Percentiles rank a stretch among this genome's conserved stretches.
phyloP scores from a whole-genome alignment of 2,329 filamentous ascomycete genomes.

The Nemania sp. region DNA sequence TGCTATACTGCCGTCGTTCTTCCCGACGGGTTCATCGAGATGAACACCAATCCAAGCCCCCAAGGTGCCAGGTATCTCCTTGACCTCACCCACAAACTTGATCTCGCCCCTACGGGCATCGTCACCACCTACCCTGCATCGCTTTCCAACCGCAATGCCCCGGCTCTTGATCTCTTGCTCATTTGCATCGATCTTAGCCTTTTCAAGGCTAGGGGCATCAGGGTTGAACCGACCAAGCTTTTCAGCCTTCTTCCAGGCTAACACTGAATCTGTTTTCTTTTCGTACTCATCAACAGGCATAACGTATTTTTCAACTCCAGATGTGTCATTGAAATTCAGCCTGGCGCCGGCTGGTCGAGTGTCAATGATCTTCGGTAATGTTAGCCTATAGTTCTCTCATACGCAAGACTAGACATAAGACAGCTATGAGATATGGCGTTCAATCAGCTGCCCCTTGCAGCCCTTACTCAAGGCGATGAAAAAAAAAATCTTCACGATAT shows the following conservation, averaged over 20 bases:
- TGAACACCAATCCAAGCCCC: slow-evolving; percentile 79
- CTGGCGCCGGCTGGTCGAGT: slow-evolving; percentile 80
- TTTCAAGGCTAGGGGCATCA: slow-evolving; percentile 77
- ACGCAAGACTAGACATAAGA: background rate
- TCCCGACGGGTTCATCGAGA: slow-evolving; percentile 83
- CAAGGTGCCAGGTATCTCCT: slow-evolving; percentile 75
- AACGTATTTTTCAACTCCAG: slow-evolving; percentile 87
- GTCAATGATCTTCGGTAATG: slow-evolving; percentile 75
- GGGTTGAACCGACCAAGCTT: slow-evolving; percentile 98
- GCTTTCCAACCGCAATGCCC: slow-evolving; percentile 72
- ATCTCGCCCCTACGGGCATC: slow-evolving; percentile 78
- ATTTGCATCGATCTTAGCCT: slow-evolving; percentile 76
- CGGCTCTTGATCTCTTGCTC: slow-evolving; percentile 76
- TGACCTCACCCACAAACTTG: slow-evolving; percentile 78
- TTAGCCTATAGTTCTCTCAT: slow-evolving; percentile 41
- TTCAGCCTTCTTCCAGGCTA: slow-evolving; percentile 95
- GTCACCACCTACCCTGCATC: slow-evolving; percentile 74
- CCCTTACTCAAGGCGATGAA: background rate
- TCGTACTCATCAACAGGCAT: slow-evolving; percentile 91
- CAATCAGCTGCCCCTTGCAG: slow-evolving; percentile 8
- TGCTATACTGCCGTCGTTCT: slow-evolving; percentile 81
- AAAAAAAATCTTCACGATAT: background rate
- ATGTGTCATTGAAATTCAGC: slow-evolving; percentile 84
- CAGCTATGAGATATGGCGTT: slow-evolving; percentile 25
- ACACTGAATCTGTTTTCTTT: slow-evolving; percentile 84